These are phyloP conservation scores for Poa pratensis DNA, from an alignment of 176 grass and related monocot species.

Conservation along the genomic window DNA sequence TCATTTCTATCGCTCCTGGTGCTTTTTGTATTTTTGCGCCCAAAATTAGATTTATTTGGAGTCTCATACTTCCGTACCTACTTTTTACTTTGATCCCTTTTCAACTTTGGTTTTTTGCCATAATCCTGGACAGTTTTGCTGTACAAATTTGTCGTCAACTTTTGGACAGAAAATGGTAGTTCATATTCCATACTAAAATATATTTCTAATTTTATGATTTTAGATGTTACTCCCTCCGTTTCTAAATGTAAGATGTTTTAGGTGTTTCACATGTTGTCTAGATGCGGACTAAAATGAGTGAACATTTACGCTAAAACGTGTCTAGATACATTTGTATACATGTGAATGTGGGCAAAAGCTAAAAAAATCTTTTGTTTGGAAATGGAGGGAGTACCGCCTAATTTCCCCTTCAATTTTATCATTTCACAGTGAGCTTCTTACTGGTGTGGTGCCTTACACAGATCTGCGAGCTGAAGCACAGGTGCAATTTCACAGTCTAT, in stretches of 20 bases:
- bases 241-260: no score
- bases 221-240: neutral
- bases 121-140: constrained; percentile 2
- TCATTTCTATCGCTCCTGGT: neutral
- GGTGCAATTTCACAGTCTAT: constrained; percentile 48
- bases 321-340: no score
- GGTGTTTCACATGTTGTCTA: no score
- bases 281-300: no score
- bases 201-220: constrained; percentile 2
- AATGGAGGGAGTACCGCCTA: neutral
- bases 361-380: no score
- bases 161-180: constrained; percentile 5
- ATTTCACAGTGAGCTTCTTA: constrained; percentile 89
- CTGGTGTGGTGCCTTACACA: constrained; percentile 94
- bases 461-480: constrained; percentile 96
- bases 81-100: neutral
- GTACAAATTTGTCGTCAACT: neutral
- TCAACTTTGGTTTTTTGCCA: constrained; percentile 18
- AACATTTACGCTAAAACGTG: no score
- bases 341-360: no score
- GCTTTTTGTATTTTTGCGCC: neutral
- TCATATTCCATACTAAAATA: neutral
- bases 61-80: constrained; percentile 13
- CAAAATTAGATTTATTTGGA: neutral
- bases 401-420: constrained; percentile 15